These are phyloP conservation scores for Suillus variegatus DNA, from an alignment of 768 basidiomycete genomes.

Conservation along the genomic window DNA sequence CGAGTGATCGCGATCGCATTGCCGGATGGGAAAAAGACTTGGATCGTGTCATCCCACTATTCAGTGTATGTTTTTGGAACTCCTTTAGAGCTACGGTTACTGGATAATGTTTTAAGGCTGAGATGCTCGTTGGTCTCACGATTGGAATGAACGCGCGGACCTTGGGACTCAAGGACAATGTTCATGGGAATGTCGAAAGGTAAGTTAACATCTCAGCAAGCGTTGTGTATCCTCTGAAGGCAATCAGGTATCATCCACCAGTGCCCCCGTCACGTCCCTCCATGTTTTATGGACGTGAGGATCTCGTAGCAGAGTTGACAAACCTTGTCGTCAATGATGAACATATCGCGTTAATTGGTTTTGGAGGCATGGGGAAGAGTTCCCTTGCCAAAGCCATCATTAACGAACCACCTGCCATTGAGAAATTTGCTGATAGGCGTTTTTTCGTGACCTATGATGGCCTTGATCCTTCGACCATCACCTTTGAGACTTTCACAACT, in stretches of 20 bases:
- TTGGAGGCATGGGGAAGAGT: conserved; percentile 6
- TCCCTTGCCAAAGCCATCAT: conserved; percentile 1
- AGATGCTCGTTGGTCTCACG: not conserved
- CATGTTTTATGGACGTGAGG: not conserved
- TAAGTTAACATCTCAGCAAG: not conserved
- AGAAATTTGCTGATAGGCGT: not conserved
- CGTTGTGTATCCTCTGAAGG: not conserved
- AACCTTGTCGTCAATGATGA: not conserved
- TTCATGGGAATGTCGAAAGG: not conserved
- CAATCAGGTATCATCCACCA: not conserved
- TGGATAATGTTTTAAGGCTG: not conserved
- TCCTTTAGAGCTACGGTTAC: not conserved
- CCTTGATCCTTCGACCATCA: not conserved
- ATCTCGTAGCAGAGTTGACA: not conserved
- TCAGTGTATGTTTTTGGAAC: not conserved
- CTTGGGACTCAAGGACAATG: not conserved
- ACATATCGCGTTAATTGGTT: not conserved
- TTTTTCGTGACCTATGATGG: conserved; percentile 3
- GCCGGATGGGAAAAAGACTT: not conserved
- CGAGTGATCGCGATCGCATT: not conserved
- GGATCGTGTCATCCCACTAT: not conserved
- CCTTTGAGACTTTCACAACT: not conserved
- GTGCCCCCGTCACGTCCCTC: not conserved
- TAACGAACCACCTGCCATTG: not conserved
- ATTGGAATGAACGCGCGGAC: not conserved